phyloP scores from a whole-genome alignment of 1,284 basidiomycete genomes.

The Heterobasidion parviporum region DNA sequence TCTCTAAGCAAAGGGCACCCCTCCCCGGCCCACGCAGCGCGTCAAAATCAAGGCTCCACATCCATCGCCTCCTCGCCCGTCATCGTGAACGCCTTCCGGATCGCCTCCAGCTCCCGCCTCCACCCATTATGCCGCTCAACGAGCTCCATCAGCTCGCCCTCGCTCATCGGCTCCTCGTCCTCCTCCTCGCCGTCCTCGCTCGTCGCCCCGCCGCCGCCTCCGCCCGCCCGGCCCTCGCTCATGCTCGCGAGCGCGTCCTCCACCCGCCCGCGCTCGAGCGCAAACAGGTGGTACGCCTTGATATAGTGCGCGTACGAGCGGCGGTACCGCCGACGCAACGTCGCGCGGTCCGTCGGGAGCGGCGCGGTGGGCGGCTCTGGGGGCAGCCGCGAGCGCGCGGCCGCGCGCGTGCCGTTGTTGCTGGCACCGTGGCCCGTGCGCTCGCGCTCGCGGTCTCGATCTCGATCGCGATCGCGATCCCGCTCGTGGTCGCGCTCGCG shows the following conservation, averaged over 20 bases:
- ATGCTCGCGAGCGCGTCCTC: slow-evolving; percentile 26
- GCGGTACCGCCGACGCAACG: slow-evolving; percentile 44
- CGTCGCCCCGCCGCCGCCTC: not conserved
- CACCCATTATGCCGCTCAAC: slow-evolving; percentile 28
- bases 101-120: slow-evolving; percentile 38
- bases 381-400: not conserved
- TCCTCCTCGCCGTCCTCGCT: slow-evolving; percentile 34
- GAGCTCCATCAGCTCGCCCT: slow-evolving; percentile 41
- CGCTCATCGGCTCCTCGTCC: slow-evolving; percentile 41
- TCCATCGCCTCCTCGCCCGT: slow-evolving; percentile 2
- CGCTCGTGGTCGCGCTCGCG: not conserved
- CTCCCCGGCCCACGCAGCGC: not conserved
- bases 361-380: slow-evolving; percentile 17
- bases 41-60: not conserved
- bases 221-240: not conserved
- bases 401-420: not conserved
- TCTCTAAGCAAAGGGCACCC: no score
- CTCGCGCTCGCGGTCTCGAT: no score
- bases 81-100: slow-evolving; percentile 24
- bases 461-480: no score
- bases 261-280: slow-evolving; percentile 39
- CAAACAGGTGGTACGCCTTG: slow-evolving; percentile 33
- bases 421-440: not conserved
- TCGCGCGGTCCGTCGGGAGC: slow-evolving; percentile 38
- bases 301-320: slow-evolving; percentile 43